A percentile compares a stretch with the other conserved stretches of the same genome.
These are phyloP conservation scores for Phialophora tarda DNA, from an alignment of 2,329 filamentous ascomycete species.

Conservation along the genomic window DNA sequence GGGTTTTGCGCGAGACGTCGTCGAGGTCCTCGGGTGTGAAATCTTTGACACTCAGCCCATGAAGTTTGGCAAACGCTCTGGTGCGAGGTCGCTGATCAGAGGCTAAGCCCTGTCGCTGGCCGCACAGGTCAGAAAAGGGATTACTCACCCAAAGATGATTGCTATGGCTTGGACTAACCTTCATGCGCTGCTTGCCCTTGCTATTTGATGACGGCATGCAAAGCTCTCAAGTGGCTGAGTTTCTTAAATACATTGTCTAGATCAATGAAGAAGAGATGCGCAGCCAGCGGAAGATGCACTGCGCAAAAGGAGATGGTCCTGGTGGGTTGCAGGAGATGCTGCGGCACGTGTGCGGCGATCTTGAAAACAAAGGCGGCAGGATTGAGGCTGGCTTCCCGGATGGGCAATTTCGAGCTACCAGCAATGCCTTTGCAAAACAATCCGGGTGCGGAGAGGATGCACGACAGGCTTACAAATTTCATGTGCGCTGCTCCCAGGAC, in stretches of 20 bases:
- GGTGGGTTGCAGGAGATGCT: no score
- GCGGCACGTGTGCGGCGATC: no score
- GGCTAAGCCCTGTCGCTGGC: neutral
- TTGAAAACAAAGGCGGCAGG: no score
- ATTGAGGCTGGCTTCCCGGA: no score
- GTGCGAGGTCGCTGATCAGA: conserved; percentile 9
- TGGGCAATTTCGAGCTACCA: no score
- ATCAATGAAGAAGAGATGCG: conserved; percentile 1
- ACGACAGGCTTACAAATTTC: no score
- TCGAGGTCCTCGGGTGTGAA: neutral
- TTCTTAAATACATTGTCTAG: neutral
- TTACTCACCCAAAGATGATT: conserved; percentile 4
- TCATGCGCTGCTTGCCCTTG: conserved; percentile 2
- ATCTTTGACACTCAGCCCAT: conserved; percentile 10
- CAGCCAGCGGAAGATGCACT: neutral
- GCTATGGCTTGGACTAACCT: conserved; percentile 5
- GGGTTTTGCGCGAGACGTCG: neutral
- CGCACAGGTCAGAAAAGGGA: conserved; percentile 5
- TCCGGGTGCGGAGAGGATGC: no score
- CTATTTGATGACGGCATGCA: conserved; percentile 1
- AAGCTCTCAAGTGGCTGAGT: conserved; percentile 5
- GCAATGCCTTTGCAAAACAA: no score
- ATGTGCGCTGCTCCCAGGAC: no score
- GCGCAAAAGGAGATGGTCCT: no score
- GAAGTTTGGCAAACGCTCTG: conserved; percentile 10